Evolutionary conservation across 179 eudicot species (phyloP).

Genomic region (Pouteria campechiana): DNA sequence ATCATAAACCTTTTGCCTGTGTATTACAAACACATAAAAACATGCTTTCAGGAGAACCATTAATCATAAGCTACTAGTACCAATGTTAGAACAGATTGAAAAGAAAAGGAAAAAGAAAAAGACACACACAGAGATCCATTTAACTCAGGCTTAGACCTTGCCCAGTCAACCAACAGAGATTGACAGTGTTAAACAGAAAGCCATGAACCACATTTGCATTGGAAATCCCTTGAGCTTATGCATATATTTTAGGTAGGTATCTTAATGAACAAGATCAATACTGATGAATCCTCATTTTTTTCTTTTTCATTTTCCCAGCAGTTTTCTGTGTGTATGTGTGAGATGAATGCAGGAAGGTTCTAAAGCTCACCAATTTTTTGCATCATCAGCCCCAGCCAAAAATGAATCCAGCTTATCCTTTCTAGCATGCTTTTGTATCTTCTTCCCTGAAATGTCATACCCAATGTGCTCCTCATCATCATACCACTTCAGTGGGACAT

Average conservation of each 20-base stretch:
- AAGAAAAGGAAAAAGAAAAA: constrained; percentile 1
- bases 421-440: constrained; percentile 81
- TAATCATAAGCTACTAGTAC: background rate
- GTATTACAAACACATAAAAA: background rate
- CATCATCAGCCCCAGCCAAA: constrained; percentile 62
- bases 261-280: no score
- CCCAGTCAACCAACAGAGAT: no score
- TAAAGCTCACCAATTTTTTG: constrained; percentile 61
- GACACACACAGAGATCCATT: background rate
- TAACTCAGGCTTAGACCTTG: no score
- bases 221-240: no score
- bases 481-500: constrained; percentile 88
- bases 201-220: no score
- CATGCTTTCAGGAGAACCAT: background rate
- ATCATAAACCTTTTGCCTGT: constrained; percentile 74
- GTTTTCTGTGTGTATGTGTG: no score
- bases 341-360: no score
- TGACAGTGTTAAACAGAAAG: no score
- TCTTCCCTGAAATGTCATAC: constrained; percentile 72
- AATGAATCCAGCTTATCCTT: constrained; percentile 50
- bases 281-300: no score
- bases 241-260: no score
- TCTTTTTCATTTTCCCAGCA: no score
- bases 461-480: constrained; percentile 95
- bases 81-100: background rate